Evolutionary conservation across 495 filamentous ascomycete genomes (phyloP).

Genomic region (Tuber melanosporum): DNA sequence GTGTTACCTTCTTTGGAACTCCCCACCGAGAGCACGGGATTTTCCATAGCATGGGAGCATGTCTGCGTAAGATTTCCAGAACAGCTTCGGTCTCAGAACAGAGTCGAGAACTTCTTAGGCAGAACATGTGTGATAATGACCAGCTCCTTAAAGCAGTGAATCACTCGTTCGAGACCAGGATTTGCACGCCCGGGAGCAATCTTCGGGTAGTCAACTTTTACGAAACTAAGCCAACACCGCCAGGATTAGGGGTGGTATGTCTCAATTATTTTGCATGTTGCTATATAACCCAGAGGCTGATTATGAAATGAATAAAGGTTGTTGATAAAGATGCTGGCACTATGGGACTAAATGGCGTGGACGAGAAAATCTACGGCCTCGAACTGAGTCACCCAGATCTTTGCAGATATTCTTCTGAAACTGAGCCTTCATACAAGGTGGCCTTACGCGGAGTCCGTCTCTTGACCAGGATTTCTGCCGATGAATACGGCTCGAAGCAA

Average conservation of each 20-base stretch:
- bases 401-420: not conserved
- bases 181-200: not conserved
- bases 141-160: not conserved
- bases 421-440: not conserved
- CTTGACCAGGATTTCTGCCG: not conserved
- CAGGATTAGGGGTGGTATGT: not conserved
- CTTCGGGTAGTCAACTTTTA: not conserved
- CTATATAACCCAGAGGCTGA: not conserved
- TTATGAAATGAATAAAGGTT: not conserved
- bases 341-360: not conserved
- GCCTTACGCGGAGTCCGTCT: not conserved
- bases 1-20: not conserved
- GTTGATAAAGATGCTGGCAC: not conserved
- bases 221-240: not conserved
- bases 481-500: not conserved
- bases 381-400: not conserved
- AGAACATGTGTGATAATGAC: not conserved
- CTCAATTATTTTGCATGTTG: not conserved
- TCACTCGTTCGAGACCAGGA: not conserved
- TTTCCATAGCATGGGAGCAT: not conserved
- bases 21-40: not conserved
- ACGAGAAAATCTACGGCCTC: not conserved
- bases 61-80: not conserved
- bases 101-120: not conserved
- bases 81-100: not conserved